phyloP scores from a whole-genome alignment of 768 basidiomycete species.

The Russula foetens region DNA sequence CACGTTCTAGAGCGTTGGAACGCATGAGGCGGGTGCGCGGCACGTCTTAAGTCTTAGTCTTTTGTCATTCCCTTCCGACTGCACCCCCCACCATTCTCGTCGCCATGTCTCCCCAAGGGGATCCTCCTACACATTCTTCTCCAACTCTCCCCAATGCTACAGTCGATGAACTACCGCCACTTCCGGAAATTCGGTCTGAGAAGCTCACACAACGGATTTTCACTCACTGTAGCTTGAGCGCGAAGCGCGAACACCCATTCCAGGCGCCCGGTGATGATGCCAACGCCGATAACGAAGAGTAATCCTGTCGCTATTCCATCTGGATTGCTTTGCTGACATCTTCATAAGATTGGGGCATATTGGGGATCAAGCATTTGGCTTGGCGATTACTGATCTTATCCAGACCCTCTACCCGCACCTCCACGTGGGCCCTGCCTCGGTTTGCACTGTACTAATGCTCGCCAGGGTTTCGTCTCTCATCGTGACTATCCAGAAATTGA shows the following conservation, averaged over 20 bases:
- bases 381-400: constrained; percentile 7
- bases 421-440: constrained; percentile 3
- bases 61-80: neutral
- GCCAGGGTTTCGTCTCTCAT: neutral
- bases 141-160: neutral
- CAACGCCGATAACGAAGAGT: neutral
- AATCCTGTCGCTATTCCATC: neutral
- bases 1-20: neutral
- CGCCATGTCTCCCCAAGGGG: neutral
- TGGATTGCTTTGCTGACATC: neutral
- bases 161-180: neutral
- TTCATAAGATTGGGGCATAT: neutral
- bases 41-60: neutral
- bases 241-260: neutral
- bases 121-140: neutral
- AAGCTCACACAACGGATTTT: neutral
- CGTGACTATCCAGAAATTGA: neutral
- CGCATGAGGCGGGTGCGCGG: neutral
- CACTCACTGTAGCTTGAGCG: neutral
- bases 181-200: neutral
- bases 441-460: neutral
- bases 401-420: neutral
- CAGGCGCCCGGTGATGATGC: neutral
- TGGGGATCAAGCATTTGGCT: constrained; percentile 5
- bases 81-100: neutral